Conservation (phyloP, 805 yeast genomes). For the Debaryomyces castellii region DNA sequence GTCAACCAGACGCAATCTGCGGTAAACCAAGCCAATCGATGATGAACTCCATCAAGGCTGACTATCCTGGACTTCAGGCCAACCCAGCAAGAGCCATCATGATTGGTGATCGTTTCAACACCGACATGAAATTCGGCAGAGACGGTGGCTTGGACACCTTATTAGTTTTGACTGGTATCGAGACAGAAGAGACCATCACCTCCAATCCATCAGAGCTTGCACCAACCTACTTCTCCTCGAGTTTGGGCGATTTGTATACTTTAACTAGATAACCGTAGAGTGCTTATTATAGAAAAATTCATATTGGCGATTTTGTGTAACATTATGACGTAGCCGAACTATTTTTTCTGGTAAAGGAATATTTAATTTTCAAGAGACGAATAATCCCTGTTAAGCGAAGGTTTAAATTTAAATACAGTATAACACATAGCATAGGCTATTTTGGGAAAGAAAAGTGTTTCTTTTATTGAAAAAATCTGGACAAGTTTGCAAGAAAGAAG, state of each 20-base stretch:
- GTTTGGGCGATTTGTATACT: conserved; percentile 67
- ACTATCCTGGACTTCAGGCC: conserved; percentile 45
- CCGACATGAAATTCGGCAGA: conserved; percentile 90
- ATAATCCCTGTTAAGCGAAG: conserved; percentile 1
- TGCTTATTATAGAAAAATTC: not conserved
- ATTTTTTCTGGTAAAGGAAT: conserved; percentile 1
- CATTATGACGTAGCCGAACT: conserved; percentile 8
- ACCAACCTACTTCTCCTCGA: conserved; percentile 70
- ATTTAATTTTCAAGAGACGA: conserved; percentile 1
- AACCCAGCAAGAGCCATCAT: conserved; percentile 69
- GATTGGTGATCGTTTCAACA: conserved; percentile 94
- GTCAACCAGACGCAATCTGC: conserved; percentile 77
- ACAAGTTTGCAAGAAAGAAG: not conserved
- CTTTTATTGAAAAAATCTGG: not conserved
- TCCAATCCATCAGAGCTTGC: conserved; percentile 35
- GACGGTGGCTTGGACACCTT: conserved; percentile 86
- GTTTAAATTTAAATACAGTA: not conserved
- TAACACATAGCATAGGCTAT: not conserved
- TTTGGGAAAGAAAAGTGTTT: not conserved
- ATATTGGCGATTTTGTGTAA: conserved; percentile 8
- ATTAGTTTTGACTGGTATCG: conserved; percentile 89
- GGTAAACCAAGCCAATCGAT: conserved; percentile 90
- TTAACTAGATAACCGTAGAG: not conserved
- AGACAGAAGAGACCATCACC: conserved; percentile 62
- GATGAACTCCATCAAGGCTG: conserved; percentile 84